These are phyloP conservation scores for Erythrobasidium yunnanense DNA, from an alignment of 768 basidiomycete species.

Conservation along the genomic window DNA sequence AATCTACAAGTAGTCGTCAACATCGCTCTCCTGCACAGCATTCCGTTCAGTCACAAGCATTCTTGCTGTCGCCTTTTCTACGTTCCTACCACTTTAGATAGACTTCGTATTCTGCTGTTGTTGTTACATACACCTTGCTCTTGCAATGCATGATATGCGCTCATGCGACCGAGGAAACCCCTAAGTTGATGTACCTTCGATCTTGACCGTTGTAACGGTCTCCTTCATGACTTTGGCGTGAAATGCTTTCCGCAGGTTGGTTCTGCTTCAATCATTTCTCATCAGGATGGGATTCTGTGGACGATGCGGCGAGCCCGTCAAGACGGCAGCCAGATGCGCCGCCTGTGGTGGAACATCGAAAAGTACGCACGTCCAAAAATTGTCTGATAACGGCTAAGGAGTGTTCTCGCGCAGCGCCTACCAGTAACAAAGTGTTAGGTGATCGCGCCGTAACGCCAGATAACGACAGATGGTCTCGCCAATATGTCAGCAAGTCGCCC, in stretches of 20 bases:
- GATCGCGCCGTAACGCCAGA: constrained; percentile 20
- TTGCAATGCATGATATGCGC: too few relatives aligned
- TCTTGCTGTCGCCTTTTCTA: too few relatives aligned
- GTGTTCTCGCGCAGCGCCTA: not conserved
- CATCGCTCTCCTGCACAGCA: too few relatives aligned
- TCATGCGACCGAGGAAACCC: too few relatives aligned
- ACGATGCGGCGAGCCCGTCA: constrained; percentile 17
- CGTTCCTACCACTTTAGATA: too few relatives aligned
- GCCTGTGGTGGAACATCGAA: constrained; percentile 3
- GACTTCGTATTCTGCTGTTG: too few relatives aligned
- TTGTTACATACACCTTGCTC: too few relatives aligned
- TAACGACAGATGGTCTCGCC: not conserved
- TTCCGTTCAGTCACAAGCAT: too few relatives aligned
- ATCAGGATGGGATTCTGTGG: constrained; percentile 7
- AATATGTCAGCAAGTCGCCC: not conserved
- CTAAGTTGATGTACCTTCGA: too few relatives aligned
- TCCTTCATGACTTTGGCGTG: too few relatives aligned
- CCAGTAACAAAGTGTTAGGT: constrained; percentile 7
- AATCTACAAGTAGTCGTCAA: too few relatives aligned
- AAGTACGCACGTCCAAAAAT: not conserved
- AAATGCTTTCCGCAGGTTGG: not conserved
- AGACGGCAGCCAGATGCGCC: not conserved
- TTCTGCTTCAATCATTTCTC: not conserved
- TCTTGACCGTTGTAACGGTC: too few relatives aligned
- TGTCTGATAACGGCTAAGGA: not conserved